Evolutionary conservation across 2,329 filamentous ascomycete genomes (phyloP).

Genomic region (Ophiostoma perfectum): DNA sequence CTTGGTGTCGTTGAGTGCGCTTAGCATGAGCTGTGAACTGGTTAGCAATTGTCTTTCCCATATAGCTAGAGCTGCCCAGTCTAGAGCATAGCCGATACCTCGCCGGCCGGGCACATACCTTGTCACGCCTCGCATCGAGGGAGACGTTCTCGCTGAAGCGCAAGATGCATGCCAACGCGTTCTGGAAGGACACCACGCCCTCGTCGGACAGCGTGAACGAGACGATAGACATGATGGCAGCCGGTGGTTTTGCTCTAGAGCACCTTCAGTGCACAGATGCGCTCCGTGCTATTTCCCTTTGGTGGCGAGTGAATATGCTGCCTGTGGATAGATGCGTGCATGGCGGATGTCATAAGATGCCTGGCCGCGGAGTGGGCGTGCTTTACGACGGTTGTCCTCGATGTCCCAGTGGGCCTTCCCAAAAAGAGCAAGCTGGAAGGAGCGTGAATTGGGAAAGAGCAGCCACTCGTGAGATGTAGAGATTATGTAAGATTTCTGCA

Average conservation of each 20-base stretch:
- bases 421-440: neutral
- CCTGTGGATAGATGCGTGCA: neutral
- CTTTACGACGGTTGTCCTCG: too few relatives aligned
- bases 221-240: conserved; percentile 51
- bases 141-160: conserved; percentile 78
- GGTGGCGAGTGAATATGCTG: neutral
- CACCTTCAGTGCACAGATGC: too few relatives aligned
- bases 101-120: conserved; percentile 39
- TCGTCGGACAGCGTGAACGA: conserved; percentile 71
- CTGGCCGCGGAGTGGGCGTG: neutral
- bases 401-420: conserved; percentile 3
- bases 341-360: neutral
- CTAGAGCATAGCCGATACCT: neutral
- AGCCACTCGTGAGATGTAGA: neutral
- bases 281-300: neutral
- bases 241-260: neutral
- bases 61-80: too few relatives aligned
- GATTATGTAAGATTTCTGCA: neutral
- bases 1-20: conserved; percentile 72
- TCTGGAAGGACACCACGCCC: conserved; percentile 63
- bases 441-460: neutral
- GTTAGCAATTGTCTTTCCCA: neutral
- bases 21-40: conserved; percentile 57
- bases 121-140: conserved; percentile 64
- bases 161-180: conserved; percentile 66